Conservation (phyloP, 2,329 filamentous ascomycete species). For the Coniochaeta sp. region DNA sequence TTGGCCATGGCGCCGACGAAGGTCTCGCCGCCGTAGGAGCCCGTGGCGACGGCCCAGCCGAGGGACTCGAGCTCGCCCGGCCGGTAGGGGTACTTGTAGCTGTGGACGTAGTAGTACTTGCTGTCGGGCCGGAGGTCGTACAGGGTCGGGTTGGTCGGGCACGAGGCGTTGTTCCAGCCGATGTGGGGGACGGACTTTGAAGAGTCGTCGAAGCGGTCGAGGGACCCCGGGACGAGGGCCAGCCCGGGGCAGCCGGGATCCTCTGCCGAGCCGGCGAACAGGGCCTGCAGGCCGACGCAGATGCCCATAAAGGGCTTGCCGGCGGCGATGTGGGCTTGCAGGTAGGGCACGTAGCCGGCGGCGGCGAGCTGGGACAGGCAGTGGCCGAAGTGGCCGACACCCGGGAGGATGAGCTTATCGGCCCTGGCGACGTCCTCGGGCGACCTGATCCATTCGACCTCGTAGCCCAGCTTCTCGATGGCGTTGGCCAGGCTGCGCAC, state of each 20-base stretch:
- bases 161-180: conserved; percentile 85
- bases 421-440: conserved; percentile 80
- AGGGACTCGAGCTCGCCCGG: conserved; percentile 66
- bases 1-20: conserved; percentile 88
- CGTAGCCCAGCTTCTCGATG: conserved; percentile 90
- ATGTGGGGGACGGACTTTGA: conserved; percentile 96
- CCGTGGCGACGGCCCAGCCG: conserved; percentile 91
- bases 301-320: conserved; percentile 99
- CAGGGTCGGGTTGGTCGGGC: conserved; percentile 41
- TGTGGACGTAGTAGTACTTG: conserved; percentile 99
- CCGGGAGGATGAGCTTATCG: conserved; percentile 90
- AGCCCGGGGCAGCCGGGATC: conserved; percentile 65
- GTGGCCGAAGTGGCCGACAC: conserved; percentile 96
- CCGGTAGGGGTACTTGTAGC: conserved; percentile 75
- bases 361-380: conserved; percentile 78
- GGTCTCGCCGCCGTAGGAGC: conserved; percentile 76
- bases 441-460: conserved; percentile 83
- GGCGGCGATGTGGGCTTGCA: conserved; percentile 72
- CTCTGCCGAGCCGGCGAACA: conserved; percentile 83
- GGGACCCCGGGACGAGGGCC: conserved; percentile 61
- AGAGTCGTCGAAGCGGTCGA: conserved; percentile 69
- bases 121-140: conserved; percentile 74
- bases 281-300: conserved; percentile 86
- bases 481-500: conserved; percentile 94
- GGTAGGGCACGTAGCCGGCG: conserved; percentile 77